Evolutionary conservation across 179 eudicot species (phyloP), one percentile per base, ranked within the genome.

Genomic region (Spergularia azorica): DNA sequence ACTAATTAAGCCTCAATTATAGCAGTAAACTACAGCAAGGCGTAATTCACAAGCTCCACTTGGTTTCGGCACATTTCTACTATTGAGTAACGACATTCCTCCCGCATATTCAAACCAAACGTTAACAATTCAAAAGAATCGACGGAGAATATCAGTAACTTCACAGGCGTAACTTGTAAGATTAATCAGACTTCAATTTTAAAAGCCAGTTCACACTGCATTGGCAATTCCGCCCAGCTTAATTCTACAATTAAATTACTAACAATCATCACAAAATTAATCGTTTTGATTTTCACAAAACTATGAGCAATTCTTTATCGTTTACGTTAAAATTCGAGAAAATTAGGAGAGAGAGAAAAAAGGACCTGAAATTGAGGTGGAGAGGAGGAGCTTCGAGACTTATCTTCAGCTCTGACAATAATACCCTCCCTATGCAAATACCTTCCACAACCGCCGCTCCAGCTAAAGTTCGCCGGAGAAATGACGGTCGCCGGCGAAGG

Each of bases 371-470:
- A 61, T 69, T 75, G 69, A 20, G 84, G 56, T 63, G 86, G 74
- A 59, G 88, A 71, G 18, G 85, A 67, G 6, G 81, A 72, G 17
- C 41, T 80, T 60, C 89, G 84, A 52, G 88, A 85, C 83, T 90
- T 89, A 65, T 89, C 91, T 75, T 92, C 92, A 54, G 92, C 97
- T 77, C 94, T 79, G 0, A 84, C 86, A 64, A 91, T 86, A 43
- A 90, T 64, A 41, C 84, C 85, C 63, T 86, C 81, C 13, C 88
- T 71, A 18, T 63, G 80, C 74, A 86, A 77, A 14, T 77, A 50
- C 39, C 71, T 78, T 2, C 83, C 79, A 21, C 66, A 70, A 51
- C 79, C 82, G 52, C 6, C 54, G 59, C 62, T 43, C 64, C 71
- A 64, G 9, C 46, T 26, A 11, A 76, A 50, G 26, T 6, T 71